Evolutionary conservation across 169 alveolate species (phyloP).

Genomic region (Neospora caninum): DNA sequence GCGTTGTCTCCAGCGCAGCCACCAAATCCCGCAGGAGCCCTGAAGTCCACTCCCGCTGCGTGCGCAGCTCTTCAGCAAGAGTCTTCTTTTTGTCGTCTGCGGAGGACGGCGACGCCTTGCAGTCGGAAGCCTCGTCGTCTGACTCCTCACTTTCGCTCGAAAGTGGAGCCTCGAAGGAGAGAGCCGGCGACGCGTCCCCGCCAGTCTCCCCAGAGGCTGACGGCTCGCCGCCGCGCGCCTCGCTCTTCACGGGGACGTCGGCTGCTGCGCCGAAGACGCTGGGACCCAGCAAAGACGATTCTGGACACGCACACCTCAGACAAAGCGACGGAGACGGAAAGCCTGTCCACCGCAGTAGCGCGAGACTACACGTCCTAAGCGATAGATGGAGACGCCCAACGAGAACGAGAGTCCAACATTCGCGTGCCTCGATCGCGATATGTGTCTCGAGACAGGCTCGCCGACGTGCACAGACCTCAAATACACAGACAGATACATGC

Average conservation of each 20-base stretch:
- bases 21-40: background rate
- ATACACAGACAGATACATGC: no score
- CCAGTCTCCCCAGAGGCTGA: background rate
- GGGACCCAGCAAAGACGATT: background rate
- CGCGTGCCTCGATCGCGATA: no score
- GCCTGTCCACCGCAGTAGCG: no score
- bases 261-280: background rate
- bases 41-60: conserved; percentile 16
- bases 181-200: background rate
- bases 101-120: background rate
- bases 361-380: no score
- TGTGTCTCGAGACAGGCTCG: no score
- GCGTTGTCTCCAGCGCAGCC: background rate
- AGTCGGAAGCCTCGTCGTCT: background rate
- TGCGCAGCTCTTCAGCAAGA: background rate
- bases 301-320: background rate
- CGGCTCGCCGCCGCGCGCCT: background rate
- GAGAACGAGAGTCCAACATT: no score
- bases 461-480: no score
- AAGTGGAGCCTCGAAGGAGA: background rate
- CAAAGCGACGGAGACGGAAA: no score
- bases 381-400: no score
- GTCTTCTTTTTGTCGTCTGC: background rate
- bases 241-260: no score
- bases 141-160: background rate